These are phyloP conservation scores for Mycosarcoma mackinlayi DNA, from an alignment of 1,284 basidiomycete genomes.

Conservation along the genomic window DNA sequence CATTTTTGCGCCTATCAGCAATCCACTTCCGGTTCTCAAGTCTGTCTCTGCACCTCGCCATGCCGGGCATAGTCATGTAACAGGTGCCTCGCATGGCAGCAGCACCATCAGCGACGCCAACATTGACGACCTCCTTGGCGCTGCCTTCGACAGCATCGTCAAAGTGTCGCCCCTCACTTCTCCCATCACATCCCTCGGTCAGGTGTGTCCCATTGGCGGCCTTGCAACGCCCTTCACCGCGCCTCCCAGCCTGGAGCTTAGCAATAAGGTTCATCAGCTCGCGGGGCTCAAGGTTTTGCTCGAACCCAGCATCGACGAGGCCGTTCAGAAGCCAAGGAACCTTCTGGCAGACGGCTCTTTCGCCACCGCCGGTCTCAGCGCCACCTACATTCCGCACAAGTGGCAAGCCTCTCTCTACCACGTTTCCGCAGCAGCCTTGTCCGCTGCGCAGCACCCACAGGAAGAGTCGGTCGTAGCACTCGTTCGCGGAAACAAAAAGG, in stretches of 20 bases:
- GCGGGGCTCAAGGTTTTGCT: constrained; percentile 32
- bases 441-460: constrained; percentile 30
- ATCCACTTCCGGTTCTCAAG: constrained; percentile 37
- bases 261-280: constrained; percentile 20
- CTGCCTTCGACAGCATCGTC: constrained; percentile 28
- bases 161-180: constrained; percentile 28
- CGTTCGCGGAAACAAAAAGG: constrained; percentile 84
- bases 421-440: constrained; percentile 14
- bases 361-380: constrained; percentile 27
- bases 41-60: constrained; percentile 8
- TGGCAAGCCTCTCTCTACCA: constrained; percentile 30
- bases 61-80: constrained; percentile 2
- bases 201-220: constrained; percentile 38
- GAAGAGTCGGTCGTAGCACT: constrained; percentile 70
- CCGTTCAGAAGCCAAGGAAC: constrained; percentile 13
- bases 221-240: constrained; percentile 28
- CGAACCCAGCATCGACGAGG: constrained; percentile 13
- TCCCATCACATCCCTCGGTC: constrained; percentile 26
- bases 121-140: not conserved
- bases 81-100: not conserved
- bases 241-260: constrained; percentile 29
- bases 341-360: constrained; percentile 8
- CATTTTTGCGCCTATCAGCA: constrained; percentile 34
- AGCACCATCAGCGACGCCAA: not conserved
- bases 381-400: constrained; percentile 40